Base-by-base conservation (phyloP, 805 yeast species). In the Pichia gijzeniarum region DNA sequence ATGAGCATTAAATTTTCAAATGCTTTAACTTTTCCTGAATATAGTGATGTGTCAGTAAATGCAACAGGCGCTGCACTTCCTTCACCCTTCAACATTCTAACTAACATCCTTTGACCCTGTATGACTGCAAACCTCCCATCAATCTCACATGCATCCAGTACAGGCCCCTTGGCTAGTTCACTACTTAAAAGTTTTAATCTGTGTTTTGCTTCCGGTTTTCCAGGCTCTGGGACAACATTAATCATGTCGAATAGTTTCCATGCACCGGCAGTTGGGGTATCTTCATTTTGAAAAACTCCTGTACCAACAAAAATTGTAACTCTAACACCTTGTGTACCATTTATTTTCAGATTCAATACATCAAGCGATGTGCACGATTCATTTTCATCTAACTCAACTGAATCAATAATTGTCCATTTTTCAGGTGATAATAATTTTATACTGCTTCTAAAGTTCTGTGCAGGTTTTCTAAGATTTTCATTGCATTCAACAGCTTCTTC, bases 11-110 rank as follows among this genome's bases (percentile, higher is more conserved):
- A 66, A 60, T 90, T 87, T 34, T 95, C 90, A 60, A 88, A 79
- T 52, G 89, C 73, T 63, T 90, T 90, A 14, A 87, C 74, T 52
- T 86, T 95, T 6, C 84, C 72, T 2, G 87, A 79, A 61, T 78
- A 87, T 0, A 89, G 77, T 1, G 89, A 78, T n/a, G 89, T 76
- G 60, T 93, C 98, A 44, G 82, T 71, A 57, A 93, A 93, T 1
- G 98, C 98, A 4, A 93, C 96, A 0, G 98, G 96, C 27, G 85
- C 88, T 3, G 88, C 87, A 35, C 80, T 75, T 44, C 86, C 85
- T 61, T 86, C 93, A 30, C 51, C 53, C 57, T 85, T 90, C 40
- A 89, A 71, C 59, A 85, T 91, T 57, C 97, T 73, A 2, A 90
- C 81, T 53, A 91, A 46, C 27, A 78, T 62, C 54, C 84, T 85